Evolutionary conservation across 441 rosid species (phyloP).

Genomic region (Populus trichocarpa): DNA sequence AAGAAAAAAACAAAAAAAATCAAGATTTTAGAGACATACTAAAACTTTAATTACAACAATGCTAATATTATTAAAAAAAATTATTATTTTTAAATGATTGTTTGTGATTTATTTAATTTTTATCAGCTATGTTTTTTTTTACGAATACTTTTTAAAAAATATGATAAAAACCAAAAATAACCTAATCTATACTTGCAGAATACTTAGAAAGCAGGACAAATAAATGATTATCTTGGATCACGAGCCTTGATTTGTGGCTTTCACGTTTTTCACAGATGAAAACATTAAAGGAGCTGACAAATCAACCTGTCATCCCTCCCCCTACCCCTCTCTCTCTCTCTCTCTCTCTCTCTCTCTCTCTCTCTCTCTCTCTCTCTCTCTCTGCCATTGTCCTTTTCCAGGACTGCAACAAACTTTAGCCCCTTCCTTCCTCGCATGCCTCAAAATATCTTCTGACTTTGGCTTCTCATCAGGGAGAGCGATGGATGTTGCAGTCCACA

Average conservation of each 20-base stretch:
- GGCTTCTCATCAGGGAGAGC: too few relatives aligned
- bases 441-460: not conserved
- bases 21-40: not conserved
- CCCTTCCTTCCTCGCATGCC: not conserved
- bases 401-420: not conserved
- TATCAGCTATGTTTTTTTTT: too few relatives aligned
- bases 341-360: too few relatives aligned
- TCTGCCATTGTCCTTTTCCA: not conserved
- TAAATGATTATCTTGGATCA: conserved; percentile 31
- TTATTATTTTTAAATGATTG: too few relatives aligned
- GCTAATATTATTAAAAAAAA: too few relatives aligned
- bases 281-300: not conserved
- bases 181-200: too few relatives aligned
- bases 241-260: conserved; percentile 31
- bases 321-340: too few relatives aligned
- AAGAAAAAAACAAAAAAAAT: not conserved
- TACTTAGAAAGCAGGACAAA: too few relatives aligned
- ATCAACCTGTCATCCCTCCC: not conserved
- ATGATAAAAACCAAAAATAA: too few relatives aligned
- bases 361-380: not conserved
- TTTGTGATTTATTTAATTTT: too few relatives aligned
- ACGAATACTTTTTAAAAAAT: too few relatives aligned
- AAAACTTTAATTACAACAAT: not conserved
- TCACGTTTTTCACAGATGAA: conserved; percentile 26
- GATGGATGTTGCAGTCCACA: too few relatives aligned